These are phyloP conservation scores for Sordariomycetes sp. DNA, from an alignment of 2,329 filamentous ascomycete genomes.

Conservation along the genomic window DNA sequence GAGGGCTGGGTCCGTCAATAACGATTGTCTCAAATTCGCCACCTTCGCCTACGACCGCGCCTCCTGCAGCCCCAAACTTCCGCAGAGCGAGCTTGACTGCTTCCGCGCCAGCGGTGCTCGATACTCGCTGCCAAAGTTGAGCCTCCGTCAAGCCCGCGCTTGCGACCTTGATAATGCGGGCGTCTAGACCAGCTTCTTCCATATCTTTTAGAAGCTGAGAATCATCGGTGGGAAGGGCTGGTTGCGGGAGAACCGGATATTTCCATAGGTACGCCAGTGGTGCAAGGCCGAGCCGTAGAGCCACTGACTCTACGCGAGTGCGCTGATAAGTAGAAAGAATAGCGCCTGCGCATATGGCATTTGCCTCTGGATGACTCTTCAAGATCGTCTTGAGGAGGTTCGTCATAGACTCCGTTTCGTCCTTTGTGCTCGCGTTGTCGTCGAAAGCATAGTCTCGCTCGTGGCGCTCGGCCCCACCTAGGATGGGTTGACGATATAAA, in stretches of 20 bases:
- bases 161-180: constrained; percentile 91
- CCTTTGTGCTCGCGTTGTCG: constrained; percentile 24
- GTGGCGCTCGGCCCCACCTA: constrained; percentile 60
- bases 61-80: constrained; percentile 58
- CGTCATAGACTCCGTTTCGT: constrained; percentile 85
- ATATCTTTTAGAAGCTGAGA: constrained; percentile 70
- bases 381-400: constrained; percentile 63
- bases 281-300: constrained; percentile 69
- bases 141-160: constrained; percentile 77
- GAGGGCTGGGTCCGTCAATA: constrained; percentile 60
- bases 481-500: constrained; percentile 72
- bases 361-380: constrained; percentile 63
- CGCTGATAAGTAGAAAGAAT: constrained; percentile 94
- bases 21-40: constrained; percentile 95
- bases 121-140: constrained; percentile 75
- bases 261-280: constrained; percentile 91
- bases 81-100: constrained; percentile 44
- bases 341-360: constrained; percentile 82
- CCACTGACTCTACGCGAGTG: constrained; percentile 89
- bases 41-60: constrained; percentile 79
- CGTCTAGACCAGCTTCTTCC: constrained; percentile 66
- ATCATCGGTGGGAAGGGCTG: constrained; percentile 27
- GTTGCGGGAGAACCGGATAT: constrained; percentile 62
- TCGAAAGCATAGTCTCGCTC: constrained; percentile 56
- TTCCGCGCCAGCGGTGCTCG: constrained; percentile 38